phyloP scores from a whole-genome alignment of 768 basidiomycete species.

The Serendipita sp. region DNA sequence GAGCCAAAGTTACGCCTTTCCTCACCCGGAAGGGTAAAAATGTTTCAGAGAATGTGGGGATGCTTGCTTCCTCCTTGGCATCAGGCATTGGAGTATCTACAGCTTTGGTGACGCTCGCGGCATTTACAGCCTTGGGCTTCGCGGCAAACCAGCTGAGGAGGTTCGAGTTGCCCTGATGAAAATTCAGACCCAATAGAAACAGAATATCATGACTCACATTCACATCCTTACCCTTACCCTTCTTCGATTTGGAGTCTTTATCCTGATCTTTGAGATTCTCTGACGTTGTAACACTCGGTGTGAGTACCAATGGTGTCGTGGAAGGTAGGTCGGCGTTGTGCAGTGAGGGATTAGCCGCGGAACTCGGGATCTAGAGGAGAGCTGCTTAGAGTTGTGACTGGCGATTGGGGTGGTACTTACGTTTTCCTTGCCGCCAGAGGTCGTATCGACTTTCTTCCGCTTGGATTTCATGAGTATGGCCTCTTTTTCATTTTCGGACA shows the following conservation, averaged over 20 bases:
- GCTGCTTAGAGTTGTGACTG: background rate
- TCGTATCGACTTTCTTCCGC: background rate
- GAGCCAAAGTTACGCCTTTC: slow-evolving; percentile 57
- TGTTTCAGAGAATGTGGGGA: slow-evolving; percentile 38
- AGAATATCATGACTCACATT: background rate
- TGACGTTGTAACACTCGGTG: too few species aligned
- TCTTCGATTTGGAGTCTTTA: background rate
- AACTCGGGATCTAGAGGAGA: background rate
- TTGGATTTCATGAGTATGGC: slow-evolving; percentile 19
- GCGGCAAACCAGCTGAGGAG: background rate
- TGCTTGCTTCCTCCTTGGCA: slow-evolving; percentile 20
- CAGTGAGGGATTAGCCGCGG: background rate
- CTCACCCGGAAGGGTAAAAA: slow-evolving; percentile 72
- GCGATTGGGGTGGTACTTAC: slow-evolving; percentile 14
- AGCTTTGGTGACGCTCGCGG: slow-evolving; percentile 2
- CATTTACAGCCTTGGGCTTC: background rate
- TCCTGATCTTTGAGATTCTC: too few species aligned
- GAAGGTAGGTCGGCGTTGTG: background rate
- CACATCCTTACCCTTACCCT: background rate
- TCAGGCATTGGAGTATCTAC: slow-evolving; percentile 13
- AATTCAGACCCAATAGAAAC: background rate
- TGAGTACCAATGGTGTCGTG: slow-evolving; percentile 7
- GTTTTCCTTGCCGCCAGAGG: slow-evolving; percentile 16
- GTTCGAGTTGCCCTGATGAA: background rate
- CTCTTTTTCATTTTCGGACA: slow-evolving; percentile 40